Conservation (phyloP, 1,139 yeast species). For the Geotrichum bryndzae region DNA sequence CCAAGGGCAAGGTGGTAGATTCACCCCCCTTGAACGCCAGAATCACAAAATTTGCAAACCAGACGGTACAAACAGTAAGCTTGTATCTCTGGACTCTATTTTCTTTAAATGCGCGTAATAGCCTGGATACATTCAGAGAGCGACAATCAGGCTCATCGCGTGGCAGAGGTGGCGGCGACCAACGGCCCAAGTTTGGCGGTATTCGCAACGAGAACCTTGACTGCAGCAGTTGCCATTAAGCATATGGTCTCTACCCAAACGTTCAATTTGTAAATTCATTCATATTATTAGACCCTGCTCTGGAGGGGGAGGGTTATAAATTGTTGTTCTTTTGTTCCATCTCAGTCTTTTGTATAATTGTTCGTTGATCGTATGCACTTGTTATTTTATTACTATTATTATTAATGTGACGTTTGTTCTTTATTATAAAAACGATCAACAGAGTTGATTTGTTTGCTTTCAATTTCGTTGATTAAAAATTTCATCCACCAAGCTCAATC, state of each 20-base stretch:
- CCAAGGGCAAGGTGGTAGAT: conserved; percentile 16
- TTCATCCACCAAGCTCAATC: not conserved
- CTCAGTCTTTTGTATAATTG: not conserved
- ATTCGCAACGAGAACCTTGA: not conserved
- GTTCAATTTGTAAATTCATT: not conserved
- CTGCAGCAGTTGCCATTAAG: not conserved
- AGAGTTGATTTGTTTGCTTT: not conserved
- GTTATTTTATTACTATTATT: too few species aligned
- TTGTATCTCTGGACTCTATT: conserved; percentile 17
- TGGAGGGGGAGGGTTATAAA: not conserved
- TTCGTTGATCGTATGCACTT: too few species aligned
- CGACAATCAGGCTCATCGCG: not conserved
- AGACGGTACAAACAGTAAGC: conserved; percentile 1
- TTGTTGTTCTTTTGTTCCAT: not conserved
- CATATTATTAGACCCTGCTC: not conserved
- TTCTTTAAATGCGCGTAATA: conserved; percentile 11
- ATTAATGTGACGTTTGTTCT: not conserved
- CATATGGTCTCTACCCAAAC: not conserved
- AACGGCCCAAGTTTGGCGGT: not conserved
- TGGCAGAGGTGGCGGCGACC: not conserved
- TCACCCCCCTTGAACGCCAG: conserved; percentile 10
- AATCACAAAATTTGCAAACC: conserved; percentile 3
- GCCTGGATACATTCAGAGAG: not conserved
- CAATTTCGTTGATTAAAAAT: not conserved
- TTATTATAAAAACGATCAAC: too few species aligned